Conservation (phyloP, 176 grass and related monocot species). For the Bolboschoenus planiculmis region DNA sequence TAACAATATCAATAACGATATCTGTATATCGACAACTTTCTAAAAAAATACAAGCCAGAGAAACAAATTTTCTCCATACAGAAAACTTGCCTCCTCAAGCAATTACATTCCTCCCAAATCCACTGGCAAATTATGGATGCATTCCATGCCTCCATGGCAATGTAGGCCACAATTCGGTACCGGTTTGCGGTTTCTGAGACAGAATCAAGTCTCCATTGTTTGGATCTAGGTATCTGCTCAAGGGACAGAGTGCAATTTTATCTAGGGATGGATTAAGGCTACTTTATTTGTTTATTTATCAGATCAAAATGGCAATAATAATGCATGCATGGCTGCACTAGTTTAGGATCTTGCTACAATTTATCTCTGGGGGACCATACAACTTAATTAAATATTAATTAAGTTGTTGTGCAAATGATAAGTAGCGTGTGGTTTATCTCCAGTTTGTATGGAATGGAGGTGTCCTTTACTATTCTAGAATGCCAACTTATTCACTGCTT, state of each 20-base stretch:
- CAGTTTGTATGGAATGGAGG: not conserved
- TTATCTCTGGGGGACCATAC: not conserved
- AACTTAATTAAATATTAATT: not conserved
- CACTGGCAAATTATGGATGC: not conserved
- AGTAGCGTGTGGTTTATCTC: not conserved
- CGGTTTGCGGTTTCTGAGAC: not conserved
- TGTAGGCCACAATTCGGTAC: not conserved
- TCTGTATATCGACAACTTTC: no score
- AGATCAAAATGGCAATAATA: constrained; percentile 14
- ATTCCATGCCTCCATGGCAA: not conserved
- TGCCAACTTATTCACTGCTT: not conserved
- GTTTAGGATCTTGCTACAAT: constrained; percentile 15
- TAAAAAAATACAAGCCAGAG: not conserved
- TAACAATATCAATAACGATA: no score
- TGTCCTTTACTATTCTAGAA: not conserved
- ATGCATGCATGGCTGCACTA: constrained; percentile 18
- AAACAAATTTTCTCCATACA: not conserved
- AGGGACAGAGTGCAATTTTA: not conserved
- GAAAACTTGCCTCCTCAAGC: not conserved
- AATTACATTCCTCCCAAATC: not conserved
- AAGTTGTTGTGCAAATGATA: not conserved
- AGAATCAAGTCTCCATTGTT: not conserved
- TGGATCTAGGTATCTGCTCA: constrained; percentile 1
- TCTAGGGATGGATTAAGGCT: constrained; percentile 14
- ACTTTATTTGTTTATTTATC: constrained; percentile 14